These are phyloP conservation scores for Psidium guajava DNA, from an alignment of 345 rosid species.

Conservation along the genomic window DNA sequence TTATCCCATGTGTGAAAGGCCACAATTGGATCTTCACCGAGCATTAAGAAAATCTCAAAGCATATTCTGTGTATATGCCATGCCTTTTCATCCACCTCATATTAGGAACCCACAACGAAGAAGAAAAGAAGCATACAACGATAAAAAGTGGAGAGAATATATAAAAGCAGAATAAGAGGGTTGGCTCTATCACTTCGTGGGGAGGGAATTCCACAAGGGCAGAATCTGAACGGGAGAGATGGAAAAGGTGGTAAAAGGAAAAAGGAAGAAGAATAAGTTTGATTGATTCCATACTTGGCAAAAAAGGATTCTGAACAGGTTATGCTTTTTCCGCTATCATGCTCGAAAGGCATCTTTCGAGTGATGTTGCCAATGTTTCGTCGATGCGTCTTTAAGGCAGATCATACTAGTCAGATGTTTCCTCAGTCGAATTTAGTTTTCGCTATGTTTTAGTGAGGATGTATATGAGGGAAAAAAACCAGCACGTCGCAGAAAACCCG, in stretches of 20 bases:
- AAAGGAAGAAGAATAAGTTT: not conserved
- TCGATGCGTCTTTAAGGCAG: not conserved
- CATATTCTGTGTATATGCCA: not conserved
- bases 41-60: not conserved
- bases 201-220: not conserved
- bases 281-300: not conserved
- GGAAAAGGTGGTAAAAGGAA: not conserved
- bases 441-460: not conserved
- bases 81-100: not conserved
- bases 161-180: not conserved
- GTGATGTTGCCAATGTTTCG: not conserved
- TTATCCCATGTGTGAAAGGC: not conserved
- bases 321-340: not conserved
- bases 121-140: not conserved
- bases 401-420: not conserved
- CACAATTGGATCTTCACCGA: not conserved
- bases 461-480: not conserved
- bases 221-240: not conserved
- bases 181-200: not conserved
- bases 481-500: not conserved
- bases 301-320: not conserved
- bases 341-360: not conserved
- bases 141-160: not conserved
- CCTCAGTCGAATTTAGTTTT: not conserved
- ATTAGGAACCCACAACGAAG: not conserved